Percentiles rank a stretch among this genome's conserved stretches.
These are phyloP conservation scores for Entomortierella lignicola DNA, from an alignment of 192 early-diverging fungal species.

Conservation along the genomic window DNA sequence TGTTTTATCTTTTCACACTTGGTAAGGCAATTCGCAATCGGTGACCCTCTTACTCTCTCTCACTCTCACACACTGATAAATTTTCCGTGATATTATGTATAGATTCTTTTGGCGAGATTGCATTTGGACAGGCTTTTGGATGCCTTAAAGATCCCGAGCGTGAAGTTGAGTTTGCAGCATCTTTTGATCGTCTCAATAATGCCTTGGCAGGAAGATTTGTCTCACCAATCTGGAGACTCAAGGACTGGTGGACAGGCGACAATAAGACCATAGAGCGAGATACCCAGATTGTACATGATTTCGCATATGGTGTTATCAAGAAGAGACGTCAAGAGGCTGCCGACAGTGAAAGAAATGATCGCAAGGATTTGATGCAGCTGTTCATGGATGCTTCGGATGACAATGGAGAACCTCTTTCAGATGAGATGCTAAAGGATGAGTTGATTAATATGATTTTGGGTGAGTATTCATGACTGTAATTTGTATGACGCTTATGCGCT, in stretches of 20 bases:
- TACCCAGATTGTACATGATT: slow-evolving; percentile 42
- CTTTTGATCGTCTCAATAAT: slow-evolving; percentile 64
- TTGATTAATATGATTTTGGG: slow-evolving; percentile 56
- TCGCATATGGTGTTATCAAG: slow-evolving; percentile 38
- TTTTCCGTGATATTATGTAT: background rate
- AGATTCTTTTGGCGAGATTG: slow-evolving; percentile 62
- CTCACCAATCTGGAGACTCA: slow-evolving; percentile 28
- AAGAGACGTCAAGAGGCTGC: slow-evolving; percentile 11
- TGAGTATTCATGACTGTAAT: background rate
- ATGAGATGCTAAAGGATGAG: slow-evolving; percentile 58
- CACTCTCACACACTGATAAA: background rate
- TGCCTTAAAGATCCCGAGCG: slow-evolving; percentile 35
- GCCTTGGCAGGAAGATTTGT: slow-evolving; percentile 27
- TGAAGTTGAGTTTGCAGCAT: slow-evolving; percentile 57
- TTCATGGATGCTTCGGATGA: slow-evolving; percentile 57
- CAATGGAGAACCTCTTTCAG: slow-evolving; percentile 43
- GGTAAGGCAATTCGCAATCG: no score
- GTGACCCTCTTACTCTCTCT: no score
- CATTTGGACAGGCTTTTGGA: slow-evolving; percentile 39
- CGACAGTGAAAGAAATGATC: background rate
- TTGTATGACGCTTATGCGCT: background rate
- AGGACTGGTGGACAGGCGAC: slow-evolving; percentile 28
- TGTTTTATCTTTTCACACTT: slow-evolving; percentile 35
- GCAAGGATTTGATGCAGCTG: slow-evolving; percentile 54
- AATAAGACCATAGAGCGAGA: slow-evolving; percentile 18